Evolutionary conservation across 176 grass and related monocot genomes (phyloP), one percentile per base, ranked within the genome.

Genomic region (Carex cristatella): DNA sequence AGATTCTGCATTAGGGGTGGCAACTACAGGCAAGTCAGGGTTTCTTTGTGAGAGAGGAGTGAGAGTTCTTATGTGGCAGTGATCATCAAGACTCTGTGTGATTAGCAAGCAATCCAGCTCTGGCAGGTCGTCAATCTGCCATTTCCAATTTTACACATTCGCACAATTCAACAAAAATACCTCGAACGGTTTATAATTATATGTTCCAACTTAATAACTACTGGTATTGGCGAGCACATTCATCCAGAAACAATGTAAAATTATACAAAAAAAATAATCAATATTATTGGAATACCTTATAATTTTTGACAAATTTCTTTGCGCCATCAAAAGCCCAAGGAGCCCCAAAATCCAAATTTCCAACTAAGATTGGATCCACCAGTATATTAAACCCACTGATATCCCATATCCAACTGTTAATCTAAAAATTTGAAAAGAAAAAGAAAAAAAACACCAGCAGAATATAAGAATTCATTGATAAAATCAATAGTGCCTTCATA

Each of bases 51-150:
- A 89, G 18, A 98, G 82, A 83, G 78, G 64, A 33, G 68, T 89
- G 11, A 98, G 87, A 31, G 95, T 98, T 28, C 86, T 94, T 27
- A 86, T 73, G 70, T 98, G 95, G 85, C 95, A 98, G 80, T 94
- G 95, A 84, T 98, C 95, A 68, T 98, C 95, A 31, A 98, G 92
- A 84, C 95, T 94, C 89, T 98, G 91, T 8, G 95, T 98, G 68
- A 98, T 98, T 73, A 98, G 88, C 79, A 98, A 86, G 61, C 90
- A 90, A 76, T 94, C 92, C 7, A 90, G 40, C 46, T 73, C 63
- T 4, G 89, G 86, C 53, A 91, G 37, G 59, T 91, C 61, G 53
- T 91, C 79, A 56, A 91, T 64, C 89, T 91, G 69, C n/a, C 44
- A 74, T 57, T 78, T 75, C n/a, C 19, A 0, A 28, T 28, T 28